Conservation (phyloP, 192 early-diverging fungal genomes). For the Umbelopsis sp. region DNA sequence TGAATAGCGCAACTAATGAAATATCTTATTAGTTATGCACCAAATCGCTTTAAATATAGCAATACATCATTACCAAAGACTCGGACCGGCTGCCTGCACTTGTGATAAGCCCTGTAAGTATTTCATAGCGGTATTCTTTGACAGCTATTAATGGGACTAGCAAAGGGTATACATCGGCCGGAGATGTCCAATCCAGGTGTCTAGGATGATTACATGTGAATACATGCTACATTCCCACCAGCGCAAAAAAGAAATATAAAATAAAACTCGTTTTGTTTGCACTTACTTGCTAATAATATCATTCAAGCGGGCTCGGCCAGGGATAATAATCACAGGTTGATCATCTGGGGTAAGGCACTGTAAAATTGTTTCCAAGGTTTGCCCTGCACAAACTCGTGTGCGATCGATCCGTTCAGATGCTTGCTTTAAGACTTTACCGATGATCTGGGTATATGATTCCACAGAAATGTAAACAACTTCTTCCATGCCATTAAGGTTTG, state of each 20-base stretch:
- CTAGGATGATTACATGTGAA: constrained; percentile 21
- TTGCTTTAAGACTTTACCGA: constrained; percentile 67
- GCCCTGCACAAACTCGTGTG: constrained; percentile 75
- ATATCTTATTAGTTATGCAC: background rate
- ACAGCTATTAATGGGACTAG: constrained; percentile 61
- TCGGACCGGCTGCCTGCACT: constrained; percentile 82
- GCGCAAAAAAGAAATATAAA: too few species aligned
- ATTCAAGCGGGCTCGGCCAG: background rate
- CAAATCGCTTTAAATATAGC: background rate
- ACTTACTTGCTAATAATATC: too few species aligned
- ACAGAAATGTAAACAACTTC: constrained; percentile 40
- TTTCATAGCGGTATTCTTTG: constrained; percentile 55
- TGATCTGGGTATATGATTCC: constrained; percentile 40
- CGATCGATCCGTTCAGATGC: constrained; percentile 93
- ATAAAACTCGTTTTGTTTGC: too few species aligned
- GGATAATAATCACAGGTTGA: background rate
- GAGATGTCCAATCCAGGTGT: constrained; percentile 63
- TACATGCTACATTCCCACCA: too few species aligned
- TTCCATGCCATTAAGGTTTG: background rate
- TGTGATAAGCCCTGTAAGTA: constrained; percentile 72
- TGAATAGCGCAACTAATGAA: constrained; percentile 63
- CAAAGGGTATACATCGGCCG: constrained; percentile 63
- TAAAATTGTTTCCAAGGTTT: constrained; percentile 56
- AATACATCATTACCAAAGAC: constrained; percentile 58
- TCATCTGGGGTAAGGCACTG: constrained; percentile 29